Evolutionary conservation across 306 rosid genomes (phyloP), one percentile per base, ranked within the genome.

Genomic region (Parietaria judaica): DNA sequence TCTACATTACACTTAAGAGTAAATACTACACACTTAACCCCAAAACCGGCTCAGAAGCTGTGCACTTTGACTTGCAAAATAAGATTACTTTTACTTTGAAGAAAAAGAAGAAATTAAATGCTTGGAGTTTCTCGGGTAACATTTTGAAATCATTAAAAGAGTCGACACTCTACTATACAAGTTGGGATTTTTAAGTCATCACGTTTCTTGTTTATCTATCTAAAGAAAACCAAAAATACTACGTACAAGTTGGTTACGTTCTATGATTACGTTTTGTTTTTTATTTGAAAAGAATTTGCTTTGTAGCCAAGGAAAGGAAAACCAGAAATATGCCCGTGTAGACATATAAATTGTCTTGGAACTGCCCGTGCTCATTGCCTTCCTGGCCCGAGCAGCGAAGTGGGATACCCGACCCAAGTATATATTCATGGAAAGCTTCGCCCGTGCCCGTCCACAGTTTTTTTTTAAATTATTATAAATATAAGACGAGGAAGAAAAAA

Each of bases 291-390:
- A 63, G 58, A 53, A 56, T 16, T 35, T 35, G 41, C 36, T 8
- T 39, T 68, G 41, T 9, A 35, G 41, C 66, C 72, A 54, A 41
- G 66, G 60, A 79, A 77, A 38, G 17, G 51, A 56, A 64, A 66
- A 35, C 13, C 14, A 16, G 58, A 47, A 66, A 45, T 60, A 67
- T 58, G 39, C 39, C 44, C 50, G 54, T 63, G 63, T 61, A 49
- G 49, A 78, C 36, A 10, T 51, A 23, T 23, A 23, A 23, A 2
- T 23, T 23, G 31, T 23, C 31, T 23, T 23, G 31, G 31, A 23
- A 23, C 31, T 23, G 31, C 31, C 31, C 31, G 31, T 23, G 31
- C 31, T 2, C 31, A 2, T 23, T 23, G 31, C 31, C 31, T 23
- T 23, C 31, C 31, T 23, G 2, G 31, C 31, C 31, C 31, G 31